Evolutionary conservation across 495 filamentous ascomycete genomes (phyloP).

Genomic region (Hypoxylon subgilvum): DNA sequence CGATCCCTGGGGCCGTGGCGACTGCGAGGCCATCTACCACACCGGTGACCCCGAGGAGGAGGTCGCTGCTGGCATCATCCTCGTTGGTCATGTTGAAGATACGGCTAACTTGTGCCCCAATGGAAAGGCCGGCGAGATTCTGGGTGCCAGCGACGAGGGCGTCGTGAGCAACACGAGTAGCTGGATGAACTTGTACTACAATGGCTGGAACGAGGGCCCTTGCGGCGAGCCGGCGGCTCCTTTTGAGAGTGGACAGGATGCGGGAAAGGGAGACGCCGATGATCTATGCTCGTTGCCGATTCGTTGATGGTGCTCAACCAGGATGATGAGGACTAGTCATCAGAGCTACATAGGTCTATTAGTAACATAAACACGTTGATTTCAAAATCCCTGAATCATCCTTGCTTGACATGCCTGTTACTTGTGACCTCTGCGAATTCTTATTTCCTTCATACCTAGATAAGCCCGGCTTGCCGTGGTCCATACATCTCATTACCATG

Average conservation of each 20-base stretch:
- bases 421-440: no score
- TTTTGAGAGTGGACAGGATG: constrained; percentile 23
- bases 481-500: no score
- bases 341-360: not conserved
- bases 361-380: not conserved
- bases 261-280: constrained; percentile 19
- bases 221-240: constrained; percentile 29
- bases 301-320: not conserved
- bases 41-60: constrained; percentile 18
- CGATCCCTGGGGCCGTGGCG: constrained; percentile 39
- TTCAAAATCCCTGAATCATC: not conserved
- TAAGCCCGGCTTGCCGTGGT: no score
- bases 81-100: not conserved
- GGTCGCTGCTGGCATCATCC: not conserved
- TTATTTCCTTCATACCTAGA: no score
- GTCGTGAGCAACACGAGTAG: constrained; percentile 3
- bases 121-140: constrained; percentile 27
- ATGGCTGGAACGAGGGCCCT: constrained; percentile 42
- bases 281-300: constrained; percentile 12
- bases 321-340: not conserved
- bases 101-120: constrained; percentile 37
- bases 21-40: constrained; percentile 38
- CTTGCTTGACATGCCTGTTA: no score
- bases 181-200: constrained; percentile 36
- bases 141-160: constrained; percentile 2